Evolutionary conservation across 345 rosid species (phyloP).

Genomic region (Eucalyptus albens): DNA sequence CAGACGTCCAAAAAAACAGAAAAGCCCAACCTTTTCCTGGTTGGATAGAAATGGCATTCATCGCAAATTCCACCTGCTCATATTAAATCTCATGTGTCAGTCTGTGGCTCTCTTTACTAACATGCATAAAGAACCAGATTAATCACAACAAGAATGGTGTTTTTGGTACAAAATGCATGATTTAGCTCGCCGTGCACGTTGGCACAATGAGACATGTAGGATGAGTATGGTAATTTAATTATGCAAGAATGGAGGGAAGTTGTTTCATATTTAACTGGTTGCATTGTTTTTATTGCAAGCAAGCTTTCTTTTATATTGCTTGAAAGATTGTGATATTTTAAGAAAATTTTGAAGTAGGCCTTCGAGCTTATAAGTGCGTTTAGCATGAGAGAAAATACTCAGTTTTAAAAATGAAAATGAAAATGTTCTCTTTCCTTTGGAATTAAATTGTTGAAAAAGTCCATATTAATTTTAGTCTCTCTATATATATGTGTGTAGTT

Average conservation of each 20-base stretch:
- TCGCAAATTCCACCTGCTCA: neutral
- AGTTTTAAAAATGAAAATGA: too few relatives aligned
- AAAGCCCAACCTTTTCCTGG: neutral
- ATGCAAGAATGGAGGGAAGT: neutral
- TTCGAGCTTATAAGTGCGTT: neutral
- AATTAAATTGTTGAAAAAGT: too few relatives aligned
- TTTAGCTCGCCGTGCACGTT: neutral
- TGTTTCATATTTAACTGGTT: neutral
- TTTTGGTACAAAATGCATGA: neutral
- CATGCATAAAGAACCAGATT: neutral
- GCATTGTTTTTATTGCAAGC: neutral
- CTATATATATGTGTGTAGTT: fast-evolving
- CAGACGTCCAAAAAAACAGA: neutral
- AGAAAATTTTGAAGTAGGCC: neutral
- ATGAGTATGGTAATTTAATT: neutral
- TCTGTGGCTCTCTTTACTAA: fast-evolving
- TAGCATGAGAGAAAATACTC: neutral
- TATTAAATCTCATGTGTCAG: neutral
- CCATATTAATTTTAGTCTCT: too few relatives aligned
- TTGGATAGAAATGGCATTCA: neutral
- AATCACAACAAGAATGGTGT: neutral
- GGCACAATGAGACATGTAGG: neutral
- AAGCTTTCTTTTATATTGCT: neutral
- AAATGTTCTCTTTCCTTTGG: too few relatives aligned
- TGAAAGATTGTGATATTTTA: neutral